phyloP scores from a whole-genome alignment of 176 grass and related monocot species.

The Musa troglodytarum region DNA sequence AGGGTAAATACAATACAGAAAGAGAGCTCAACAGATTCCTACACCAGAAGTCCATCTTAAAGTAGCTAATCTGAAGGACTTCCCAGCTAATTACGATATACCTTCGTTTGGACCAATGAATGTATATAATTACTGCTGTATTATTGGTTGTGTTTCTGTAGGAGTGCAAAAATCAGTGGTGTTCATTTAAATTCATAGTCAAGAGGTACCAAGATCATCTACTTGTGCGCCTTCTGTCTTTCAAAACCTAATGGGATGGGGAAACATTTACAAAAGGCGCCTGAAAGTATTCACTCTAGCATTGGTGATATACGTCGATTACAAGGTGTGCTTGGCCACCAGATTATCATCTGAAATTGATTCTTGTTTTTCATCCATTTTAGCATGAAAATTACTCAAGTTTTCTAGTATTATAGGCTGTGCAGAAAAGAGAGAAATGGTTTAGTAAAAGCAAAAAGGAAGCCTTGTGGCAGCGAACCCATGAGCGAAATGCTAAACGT shows the following conservation, averaged over 20 bases:
- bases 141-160: neutral
- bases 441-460: slow-evolving; percentile 46
- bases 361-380: slow-evolving; percentile 17
- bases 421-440: slow-evolving; percentile 82
- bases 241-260: slow-evolving; percentile 65
- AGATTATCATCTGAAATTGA: neutral
- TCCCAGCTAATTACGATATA: neutral
- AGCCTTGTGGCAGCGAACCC: slow-evolving; percentile 64
- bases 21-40: neutral
- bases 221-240: neutral
- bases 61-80: neutral
- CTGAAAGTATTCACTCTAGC: slow-evolving; percentile 71
- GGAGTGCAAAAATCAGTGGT: neutral
- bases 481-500: slow-evolving; percentile 72
- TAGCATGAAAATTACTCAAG: neutral
- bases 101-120: too few relatives aligned
- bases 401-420: slow-evolving; percentile 39
- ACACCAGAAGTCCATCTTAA: neutral
- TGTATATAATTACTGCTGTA: neutral
- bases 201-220: neutral
- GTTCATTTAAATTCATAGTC: neutral
- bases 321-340: slow-evolving; percentile 43
- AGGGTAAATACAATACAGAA: neutral
- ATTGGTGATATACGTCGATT: slow-evolving; percentile 68
- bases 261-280: slow-evolving; percentile 53